Evolutionary conservation across 495 filamentous ascomycete genomes (phyloP).

Genomic region (Rhizodiscina lignyota): DNA sequence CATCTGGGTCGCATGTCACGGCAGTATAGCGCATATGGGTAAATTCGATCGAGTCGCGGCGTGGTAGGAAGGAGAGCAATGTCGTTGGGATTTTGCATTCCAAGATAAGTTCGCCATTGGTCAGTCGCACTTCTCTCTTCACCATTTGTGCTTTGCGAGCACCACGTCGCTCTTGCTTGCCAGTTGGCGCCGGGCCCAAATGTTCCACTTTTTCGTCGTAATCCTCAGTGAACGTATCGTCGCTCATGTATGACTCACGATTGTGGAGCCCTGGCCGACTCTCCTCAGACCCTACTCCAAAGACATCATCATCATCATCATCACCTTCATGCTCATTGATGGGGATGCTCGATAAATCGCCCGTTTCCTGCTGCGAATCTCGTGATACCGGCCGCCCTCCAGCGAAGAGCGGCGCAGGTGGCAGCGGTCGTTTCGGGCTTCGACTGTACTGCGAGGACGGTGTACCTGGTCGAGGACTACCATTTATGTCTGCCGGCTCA

Average conservation of each 20-base stretch:
- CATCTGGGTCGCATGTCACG: conserved; percentile 96
- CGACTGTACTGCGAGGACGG: conserved; percentile 75
- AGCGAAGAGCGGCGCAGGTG: conserved; percentile 75
- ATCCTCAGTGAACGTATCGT: conserved; percentile 49
- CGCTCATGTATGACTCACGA: conserved; percentile 46
- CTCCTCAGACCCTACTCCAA: conserved; percentile 32
- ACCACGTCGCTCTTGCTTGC: conserved; percentile 69
- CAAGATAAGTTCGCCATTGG: conserved; percentile 92
- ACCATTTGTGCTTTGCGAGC: conserved; percentile 72
- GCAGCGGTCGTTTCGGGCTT: conserved; percentile 73
- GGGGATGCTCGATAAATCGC: conserved; percentile 32
- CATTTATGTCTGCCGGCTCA: conserved; percentile 77
- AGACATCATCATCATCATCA: conserved; percentile 54
- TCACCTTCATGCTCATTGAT: conserved; percentile 18
- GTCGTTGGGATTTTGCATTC: conserved; percentile 99
- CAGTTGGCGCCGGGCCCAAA: conserved; percentile 77
- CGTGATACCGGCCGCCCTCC: conserved; percentile 23
- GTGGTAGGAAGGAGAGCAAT: conserved; percentile 82
- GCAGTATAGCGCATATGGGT: conserved; percentile 99
- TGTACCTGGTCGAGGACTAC: conserved; percentile 77
- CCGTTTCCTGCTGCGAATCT: conserved; percentile 32
- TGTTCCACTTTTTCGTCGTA: conserved; percentile 30
- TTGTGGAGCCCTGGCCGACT: conserved; percentile 32
- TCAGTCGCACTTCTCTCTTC: conserved; percentile 84
- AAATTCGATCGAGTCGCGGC: conserved; percentile 86